phyloP scores from a whole-genome alignment of 768 basidiomycete genomes.

The Leccinum arenicola region DNA sequence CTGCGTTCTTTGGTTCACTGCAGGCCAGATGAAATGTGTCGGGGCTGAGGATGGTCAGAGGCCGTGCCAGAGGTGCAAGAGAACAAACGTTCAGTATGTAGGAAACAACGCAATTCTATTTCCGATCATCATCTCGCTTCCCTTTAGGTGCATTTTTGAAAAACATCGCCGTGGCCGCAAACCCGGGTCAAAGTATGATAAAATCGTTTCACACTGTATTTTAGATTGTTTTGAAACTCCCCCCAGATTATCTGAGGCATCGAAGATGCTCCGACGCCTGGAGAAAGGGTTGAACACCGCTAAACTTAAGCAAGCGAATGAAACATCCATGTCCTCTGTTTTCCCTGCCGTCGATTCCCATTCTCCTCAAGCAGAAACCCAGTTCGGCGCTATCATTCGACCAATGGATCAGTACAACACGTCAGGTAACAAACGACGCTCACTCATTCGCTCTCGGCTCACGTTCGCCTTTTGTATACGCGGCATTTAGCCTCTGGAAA shows the following conservation, averaged over 20 bases:
- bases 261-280: constrained; percentile 83
- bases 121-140: constrained; percentile 10
- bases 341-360: constrained; percentile 32
- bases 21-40: constrained; percentile 81
- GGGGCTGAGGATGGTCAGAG: constrained; percentile 83
- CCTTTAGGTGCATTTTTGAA: constrained; percentile 73
- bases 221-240: constrained; percentile 5
- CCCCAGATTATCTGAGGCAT: constrained; percentile 77
- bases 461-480: constrained; percentile 2
- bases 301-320: constrained; percentile 62
- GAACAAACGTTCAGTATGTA: constrained; percentile 71
- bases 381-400: constrained; percentile 29
- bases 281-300: constrained; percentile 80
- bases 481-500: constrained; percentile 21
- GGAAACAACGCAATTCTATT: constrained; percentile 2
- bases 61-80: constrained; percentile 81
- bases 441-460: not conserved
- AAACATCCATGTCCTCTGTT: constrained; percentile 32
- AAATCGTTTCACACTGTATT: constrained; percentile 6
- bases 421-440: constrained; percentile 21
- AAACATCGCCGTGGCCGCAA: constrained; percentile 88
- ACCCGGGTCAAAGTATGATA: constrained; percentile 79
- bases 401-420: constrained; percentile 30
- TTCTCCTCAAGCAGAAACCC: constrained; percentile 24
- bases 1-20: constrained; percentile 16